A percentile compares a stretch with the other conserved stretches of the same genome.
Conservation (phyloP, 1,284 basidiomycete species). For the Ustilago crameri region DNA sequence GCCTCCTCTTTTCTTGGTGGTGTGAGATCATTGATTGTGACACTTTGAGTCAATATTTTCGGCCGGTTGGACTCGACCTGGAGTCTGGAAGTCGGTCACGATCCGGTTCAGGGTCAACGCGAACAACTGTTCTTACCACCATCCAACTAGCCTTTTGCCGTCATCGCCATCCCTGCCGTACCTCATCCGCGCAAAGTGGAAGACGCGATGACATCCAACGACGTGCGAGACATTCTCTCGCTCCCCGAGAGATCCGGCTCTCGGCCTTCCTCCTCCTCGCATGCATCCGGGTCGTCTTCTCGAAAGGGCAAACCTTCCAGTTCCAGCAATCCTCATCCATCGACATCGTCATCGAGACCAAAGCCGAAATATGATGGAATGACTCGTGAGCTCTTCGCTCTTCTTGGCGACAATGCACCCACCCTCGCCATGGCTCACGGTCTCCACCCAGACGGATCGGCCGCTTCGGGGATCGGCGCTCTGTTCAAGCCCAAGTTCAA, state of each 20-base stretch:
- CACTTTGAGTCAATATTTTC: not conserved
- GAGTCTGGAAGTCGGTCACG: not conserved
- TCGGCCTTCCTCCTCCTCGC: constrained; percentile 31
- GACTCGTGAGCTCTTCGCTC: constrained; percentile 87
- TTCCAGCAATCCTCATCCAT: constrained; percentile 40
- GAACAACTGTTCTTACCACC: constrained; percentile 12
- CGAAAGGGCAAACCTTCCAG: constrained; percentile 35
- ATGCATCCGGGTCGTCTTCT: constrained; percentile 33
- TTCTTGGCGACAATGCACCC: constrained; percentile 91
- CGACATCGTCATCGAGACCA: constrained; percentile 18
- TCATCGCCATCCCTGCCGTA: not conserved
- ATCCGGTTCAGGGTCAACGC: constrained; percentile 15
- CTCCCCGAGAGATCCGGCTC: constrained; percentile 46
- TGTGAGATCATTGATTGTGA: not conserved
- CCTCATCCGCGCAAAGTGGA: not conserved
- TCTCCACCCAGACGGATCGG: constrained; percentile 25
- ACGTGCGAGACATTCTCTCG: constrained; percentile 65
- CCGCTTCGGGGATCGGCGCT: constrained; percentile 63
- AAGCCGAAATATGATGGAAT: constrained; percentile 74
- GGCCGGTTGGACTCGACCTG: no score
- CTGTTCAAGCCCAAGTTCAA: constrained; percentile 82
- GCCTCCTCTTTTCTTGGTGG: constrained; percentile 6
- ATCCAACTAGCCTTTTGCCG: not conserved
- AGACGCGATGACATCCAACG: constrained; percentile 55
- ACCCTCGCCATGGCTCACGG: constrained; percentile 72